Evolutionary conservation across 345 rosid species (phyloP), one percentile per base, ranked within the genome.

Genomic region (Hypericum androsaemum): DNA sequence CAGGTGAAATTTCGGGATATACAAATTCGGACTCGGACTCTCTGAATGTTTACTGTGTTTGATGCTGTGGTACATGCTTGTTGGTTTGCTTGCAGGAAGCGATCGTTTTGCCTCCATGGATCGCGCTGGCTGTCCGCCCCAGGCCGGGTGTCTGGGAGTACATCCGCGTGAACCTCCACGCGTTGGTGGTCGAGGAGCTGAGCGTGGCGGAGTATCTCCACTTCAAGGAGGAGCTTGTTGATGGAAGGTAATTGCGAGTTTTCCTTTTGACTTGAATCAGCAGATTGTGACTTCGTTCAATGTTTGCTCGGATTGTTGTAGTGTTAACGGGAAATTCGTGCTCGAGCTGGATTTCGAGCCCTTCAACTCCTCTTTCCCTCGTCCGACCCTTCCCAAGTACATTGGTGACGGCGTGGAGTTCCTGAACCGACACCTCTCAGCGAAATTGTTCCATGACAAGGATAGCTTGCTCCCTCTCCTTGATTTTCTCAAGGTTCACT

Each of bases 81-180:
- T 10, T 41, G 36, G 12, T 44, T 15, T 22, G 6, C 36, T 54
- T 67, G 41, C 39, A 89, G 98, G 98, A 92, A 86, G 96, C 95
- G 10, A 82, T 89, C 12, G 86, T 86, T 60, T 63, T 69, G 56
- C 86, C 96, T 37, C 97, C 97, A 7, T 83, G 90, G 94, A 80
- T 89, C 36, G 96, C 88, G 12, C 79, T 89, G 39, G 97, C 97
- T 17, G 84, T 89, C 50, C 84, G 97, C 16, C 96, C 95, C 40
- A 84, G 95, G 58, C 97, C 96, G 52, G 97, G 97, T 62, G 97
- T 89, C 8, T 86, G 97, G 97, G 96, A 89, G 46, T 79, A 89
- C 71, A 50, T 89, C 36, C 74, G 89, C 58, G 87, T 86, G 56
- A 76, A 89, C 61, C 69, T 83, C 41, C 89, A 88, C 39, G 94